These are phyloP conservation scores for Calonectria pauciramosa DNA, from an alignment of 2,329 filamentous ascomycete genomes.

Conservation along the genomic window DNA sequence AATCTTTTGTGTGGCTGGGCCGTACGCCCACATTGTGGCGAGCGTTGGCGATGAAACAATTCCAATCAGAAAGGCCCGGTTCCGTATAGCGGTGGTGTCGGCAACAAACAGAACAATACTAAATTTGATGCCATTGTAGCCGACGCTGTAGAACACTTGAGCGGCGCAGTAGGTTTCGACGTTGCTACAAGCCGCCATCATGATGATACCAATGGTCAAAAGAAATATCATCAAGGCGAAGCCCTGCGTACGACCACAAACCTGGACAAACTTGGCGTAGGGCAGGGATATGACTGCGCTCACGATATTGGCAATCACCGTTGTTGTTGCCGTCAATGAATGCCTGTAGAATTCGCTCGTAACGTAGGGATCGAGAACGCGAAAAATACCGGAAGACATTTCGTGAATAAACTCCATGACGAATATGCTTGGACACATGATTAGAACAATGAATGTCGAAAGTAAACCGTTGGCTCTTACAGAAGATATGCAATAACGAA, in stretches of 20 bases:
- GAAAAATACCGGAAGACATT: no score
- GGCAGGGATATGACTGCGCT: background rate
- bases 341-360: background rate
- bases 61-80: slow-evolving; percentile 23
- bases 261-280: background rate
- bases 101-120: slow-evolving; percentile 66
- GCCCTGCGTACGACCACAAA: background rate
- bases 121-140: slow-evolving; percentile 67
- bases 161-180: slow-evolving; percentile 53
- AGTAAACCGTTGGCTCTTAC: no score
- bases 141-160: slow-evolving; percentile 69
- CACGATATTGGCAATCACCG: background rate
- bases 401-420: no score
- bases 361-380: background rate
- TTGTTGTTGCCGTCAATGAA: background rate
- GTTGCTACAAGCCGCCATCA: slow-evolving; percentile 67
- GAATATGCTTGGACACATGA: no score
- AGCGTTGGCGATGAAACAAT: no score
- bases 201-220: slow-evolving; percentile 55
- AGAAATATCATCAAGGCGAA: background rate
- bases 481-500: no score
- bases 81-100: no score
- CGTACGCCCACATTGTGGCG: no score
- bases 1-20: no score
- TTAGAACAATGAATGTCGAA: no score